These are phyloP conservation scores for Saccharomyces jurei DNA, from an alignment of 805 yeast species.

Conservation along the genomic window DNA sequence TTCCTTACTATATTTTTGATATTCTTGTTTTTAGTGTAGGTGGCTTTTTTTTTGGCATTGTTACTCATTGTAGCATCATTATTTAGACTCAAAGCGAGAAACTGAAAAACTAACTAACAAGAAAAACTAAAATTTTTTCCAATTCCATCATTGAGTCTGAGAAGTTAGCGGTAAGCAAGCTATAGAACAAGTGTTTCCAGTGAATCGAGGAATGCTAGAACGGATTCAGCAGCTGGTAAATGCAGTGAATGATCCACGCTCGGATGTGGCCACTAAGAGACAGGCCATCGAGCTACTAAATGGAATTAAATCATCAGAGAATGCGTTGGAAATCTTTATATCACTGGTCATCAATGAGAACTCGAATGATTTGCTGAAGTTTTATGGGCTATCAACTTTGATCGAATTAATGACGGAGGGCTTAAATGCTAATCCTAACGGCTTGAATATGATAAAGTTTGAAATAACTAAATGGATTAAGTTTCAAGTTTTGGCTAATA, in stretches of 20 bases:
- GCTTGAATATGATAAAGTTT: not conserved
- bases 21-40: not conserved
- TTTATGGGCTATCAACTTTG: constrained; percentile 17
- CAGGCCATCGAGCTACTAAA: constrained; percentile 37
- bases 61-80: not conserved
- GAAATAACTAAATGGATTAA: not conserved
- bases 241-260: constrained; percentile 65
- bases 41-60: not conserved
- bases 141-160: not conserved
- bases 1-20: not conserved
- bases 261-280: constrained; percentile 52
- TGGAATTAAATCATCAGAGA: constrained; percentile 20
- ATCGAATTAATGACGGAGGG: not conserved
- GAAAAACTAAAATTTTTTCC: not conserved
- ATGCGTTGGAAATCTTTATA: constrained; percentile 22
- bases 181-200: not conserved
- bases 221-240: constrained; percentile 86
- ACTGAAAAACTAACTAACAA: not conserved
- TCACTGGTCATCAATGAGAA: constrained; percentile 18
- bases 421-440: not conserved
- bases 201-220: constrained; percentile 18
- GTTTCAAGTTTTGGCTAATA: not conserved
- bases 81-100: not conserved
- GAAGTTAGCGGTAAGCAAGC: not conserved
- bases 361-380: constrained; percentile 24